These are phyloP conservation scores for Amanita rubescens DNA, from an alignment of 768 basidiomycete species.

Conservation along the genomic window DNA sequence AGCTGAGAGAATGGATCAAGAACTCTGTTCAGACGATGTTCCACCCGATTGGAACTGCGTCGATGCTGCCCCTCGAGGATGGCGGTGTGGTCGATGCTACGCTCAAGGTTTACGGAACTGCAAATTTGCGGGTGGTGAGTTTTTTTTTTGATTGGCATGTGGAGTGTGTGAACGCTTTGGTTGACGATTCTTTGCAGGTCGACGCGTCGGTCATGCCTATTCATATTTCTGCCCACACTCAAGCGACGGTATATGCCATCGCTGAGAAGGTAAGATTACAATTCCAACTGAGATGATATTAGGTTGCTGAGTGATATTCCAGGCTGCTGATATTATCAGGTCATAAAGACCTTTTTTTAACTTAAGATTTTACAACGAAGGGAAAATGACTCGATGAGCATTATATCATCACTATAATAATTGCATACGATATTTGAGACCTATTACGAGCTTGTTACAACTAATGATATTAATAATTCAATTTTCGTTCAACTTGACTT, in stretches of 20 bases:
- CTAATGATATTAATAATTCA: neutral
- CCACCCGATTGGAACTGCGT: constrained; percentile 15
- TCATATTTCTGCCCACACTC: constrained; percentile 22
- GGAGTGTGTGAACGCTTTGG: too few relatives aligned
- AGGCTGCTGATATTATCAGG: constrained; percentile 5
- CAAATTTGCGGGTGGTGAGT: constrained; percentile 9
- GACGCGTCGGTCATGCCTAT: constrained; percentile 30
- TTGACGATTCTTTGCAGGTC: constrained; percentile 10
- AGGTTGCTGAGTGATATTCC: neutral
- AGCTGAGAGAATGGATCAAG: constrained; percentile 11
- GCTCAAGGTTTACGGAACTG: constrained; percentile 10
- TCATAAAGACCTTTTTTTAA: neutral
- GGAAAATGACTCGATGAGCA: neutral
- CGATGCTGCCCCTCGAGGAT: constrained; percentile 29
- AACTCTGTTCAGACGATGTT: constrained; percentile 2
- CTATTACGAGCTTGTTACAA: neutral
- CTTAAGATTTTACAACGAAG: too few relatives aligned
- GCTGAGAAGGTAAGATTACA: constrained; percentile 10
- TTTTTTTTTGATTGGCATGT: too few relatives aligned
- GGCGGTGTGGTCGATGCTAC: constrained; percentile 24
- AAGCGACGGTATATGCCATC: constrained; percentile 13
- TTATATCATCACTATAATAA: neutral
- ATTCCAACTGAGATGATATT: neutral
- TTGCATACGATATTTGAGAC: neutral
- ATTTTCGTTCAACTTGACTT: too few relatives aligned